Evolutionary conservation across 345 rosid genomes (phyloP).

Genomic region (Zanthoxylum bungeanum): DNA sequence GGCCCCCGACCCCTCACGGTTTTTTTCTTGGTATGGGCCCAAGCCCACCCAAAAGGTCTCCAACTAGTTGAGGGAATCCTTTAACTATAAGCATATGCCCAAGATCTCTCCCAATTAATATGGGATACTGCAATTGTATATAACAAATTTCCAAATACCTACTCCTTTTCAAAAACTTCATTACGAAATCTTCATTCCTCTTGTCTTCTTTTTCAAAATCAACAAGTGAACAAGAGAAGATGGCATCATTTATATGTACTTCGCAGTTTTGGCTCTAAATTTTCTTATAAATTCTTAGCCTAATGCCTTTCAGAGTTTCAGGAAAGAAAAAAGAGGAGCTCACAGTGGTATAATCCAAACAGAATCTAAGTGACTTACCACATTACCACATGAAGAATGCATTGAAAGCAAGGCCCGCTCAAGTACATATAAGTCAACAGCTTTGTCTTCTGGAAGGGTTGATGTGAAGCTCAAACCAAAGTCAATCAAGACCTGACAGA

Average conservation of each 20-base stretch:
- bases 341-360: background rate
- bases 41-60: too few species aligned
- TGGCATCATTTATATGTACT: background rate
- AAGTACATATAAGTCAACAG: conserved; percentile 92
- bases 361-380: conserved; percentile 46
- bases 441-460: conserved; percentile 91
- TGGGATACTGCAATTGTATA: too few species aligned
- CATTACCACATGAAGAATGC: conserved; percentile 98
- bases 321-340: background rate
- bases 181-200: background rate
- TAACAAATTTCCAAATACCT: background rate
- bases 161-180: background rate
- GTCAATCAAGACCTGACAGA: conserved; percentile 74
- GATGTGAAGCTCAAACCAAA: conserved; percentile 95
- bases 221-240: background rate
- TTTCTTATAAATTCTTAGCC: background rate
- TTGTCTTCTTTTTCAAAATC: background rate
- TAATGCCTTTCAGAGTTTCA: background rate
- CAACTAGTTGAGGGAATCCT: too few species aligned
- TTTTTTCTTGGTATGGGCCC: too few species aligned
- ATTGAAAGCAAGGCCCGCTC: conserved; percentile 89
- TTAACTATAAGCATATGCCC: too few species aligned
- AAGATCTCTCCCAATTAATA: too few species aligned
- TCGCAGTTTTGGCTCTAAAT: background rate
- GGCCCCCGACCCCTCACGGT: too few species aligned